These are phyloP conservation scores for Pinus taeda DNA, from an alignment of 75 land plant species.

Conservation along the genomic window DNA sequence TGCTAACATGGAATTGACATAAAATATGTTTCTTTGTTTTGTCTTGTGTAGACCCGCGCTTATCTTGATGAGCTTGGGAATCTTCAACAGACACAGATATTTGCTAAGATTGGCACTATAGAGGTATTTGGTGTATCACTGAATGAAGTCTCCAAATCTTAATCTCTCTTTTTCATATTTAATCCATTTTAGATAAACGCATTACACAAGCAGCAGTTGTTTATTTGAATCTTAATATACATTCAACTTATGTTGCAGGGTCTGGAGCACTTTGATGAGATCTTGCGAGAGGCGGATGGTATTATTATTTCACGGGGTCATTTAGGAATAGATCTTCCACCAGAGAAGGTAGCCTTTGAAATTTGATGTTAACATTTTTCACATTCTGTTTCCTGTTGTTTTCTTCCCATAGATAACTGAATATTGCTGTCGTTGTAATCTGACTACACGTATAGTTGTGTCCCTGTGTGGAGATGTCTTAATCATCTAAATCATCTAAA, in stretches of 20 bases:
- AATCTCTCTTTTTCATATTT: neutral
- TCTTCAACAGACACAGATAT: conserved; percentile 80
- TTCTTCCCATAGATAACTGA: neutral
- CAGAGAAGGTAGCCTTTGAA: conserved; percentile 66
- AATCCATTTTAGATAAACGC: neutral
- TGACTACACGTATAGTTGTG: neutral
- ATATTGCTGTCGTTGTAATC: no score
- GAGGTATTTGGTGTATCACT: conserved; percentile 45
- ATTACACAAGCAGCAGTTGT: neutral
- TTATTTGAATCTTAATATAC: neutral
- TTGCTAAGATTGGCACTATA: conserved; percentile 89
- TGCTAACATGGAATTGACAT: no score
- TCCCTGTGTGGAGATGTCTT: neutral
- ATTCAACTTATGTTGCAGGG: conserved; percentile 37
- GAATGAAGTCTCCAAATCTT: neutral
- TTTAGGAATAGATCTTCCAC: conserved; percentile 90
- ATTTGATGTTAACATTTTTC: neutral
- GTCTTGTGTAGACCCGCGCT: conserved; percentile 53
- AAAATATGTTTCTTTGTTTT: neutral
- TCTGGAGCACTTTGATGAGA: conserved; percentile 82
- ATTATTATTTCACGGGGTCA: conserved; percentile 92
- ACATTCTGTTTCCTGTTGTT: neutral
- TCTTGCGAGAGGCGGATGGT: conserved; percentile 89
- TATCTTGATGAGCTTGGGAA: conserved; percentile 58
- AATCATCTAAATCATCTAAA: no score